Base-by-base conservation (phyloP, 176 grass and related monocot species). In the Eleusine indica region DNA sequence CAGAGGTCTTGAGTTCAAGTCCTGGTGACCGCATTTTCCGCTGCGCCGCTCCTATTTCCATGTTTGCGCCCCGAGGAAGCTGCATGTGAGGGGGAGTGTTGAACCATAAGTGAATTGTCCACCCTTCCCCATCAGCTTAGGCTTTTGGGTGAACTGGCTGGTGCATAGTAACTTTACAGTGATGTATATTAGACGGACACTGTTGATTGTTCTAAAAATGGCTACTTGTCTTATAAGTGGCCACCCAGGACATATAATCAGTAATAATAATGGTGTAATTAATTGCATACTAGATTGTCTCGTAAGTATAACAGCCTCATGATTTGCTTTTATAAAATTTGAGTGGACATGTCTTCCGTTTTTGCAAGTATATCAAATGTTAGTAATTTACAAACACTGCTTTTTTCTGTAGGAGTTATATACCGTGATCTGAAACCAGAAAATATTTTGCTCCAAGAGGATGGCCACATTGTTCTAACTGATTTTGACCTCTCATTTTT, bases 351-450 rank as follows among this genome's bases (percentile, higher is more conserved):
- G 22, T 67, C 70, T 73, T 16, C 2, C 21, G 30, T 66, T 81
- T 18, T 18, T 85, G 3, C 56, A 16, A 70, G 75, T 46, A 73
- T 9, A 64, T 48, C 21, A 72, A 76, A 58, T 22, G 46, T 72
- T 67, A 16, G 11, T 90, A 61, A 86, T 71, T 60, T 86, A 42
- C 32, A 52, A 40, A 57, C 5, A 2, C 37, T 86, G 56, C 25
- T 64, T 86, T 90, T 85, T 51, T 87, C 17, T 85, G 48, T 73
- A 99, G 96, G 96, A 47, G 95, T 99, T 74, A 90, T 99, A 90
- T 94, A 99, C 83, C 89, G 96, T 80, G 96, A 99, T 91, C 77
- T 99, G 18, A 99, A 99, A 76, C 96, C 96, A 86, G 96, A 99
- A 89, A 99, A 99, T 49, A 96, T 99, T 71, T 82, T 99, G 78